These are phyloP conservation scores for Emmonsiellopsis sp. DNA, from an alignment of 2,329 filamentous ascomycete species.

Conservation along the genomic window DNA sequence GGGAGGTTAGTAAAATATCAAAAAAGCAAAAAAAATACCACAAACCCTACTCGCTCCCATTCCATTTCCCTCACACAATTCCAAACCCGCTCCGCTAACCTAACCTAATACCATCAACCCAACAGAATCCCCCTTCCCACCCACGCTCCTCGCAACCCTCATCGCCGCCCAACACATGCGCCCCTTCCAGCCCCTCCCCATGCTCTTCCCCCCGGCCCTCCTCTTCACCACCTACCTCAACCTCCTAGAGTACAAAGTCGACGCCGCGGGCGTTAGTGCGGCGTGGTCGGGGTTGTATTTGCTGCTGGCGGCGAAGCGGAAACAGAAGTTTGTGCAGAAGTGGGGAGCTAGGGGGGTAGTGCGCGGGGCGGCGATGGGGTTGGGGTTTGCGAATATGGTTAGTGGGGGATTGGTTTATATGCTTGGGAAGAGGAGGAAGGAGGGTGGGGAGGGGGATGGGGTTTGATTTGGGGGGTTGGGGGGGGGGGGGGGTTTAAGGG, in stretches of 20 bases:
- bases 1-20: slow-evolving; percentile 33
- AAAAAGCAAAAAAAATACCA: no score
- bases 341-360: slow-evolving; percentile 37
- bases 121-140: slow-evolving; percentile 55
- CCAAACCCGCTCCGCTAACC: neutral
- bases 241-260: slow-evolving; percentile 52
- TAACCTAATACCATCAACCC: slow-evolving; percentile 5
- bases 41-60: neutral
- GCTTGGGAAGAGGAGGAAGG: slow-evolving; percentile 34
- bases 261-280: slow-evolving; percentile 54
- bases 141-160: slow-evolving; percentile 56
- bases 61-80: neutral
- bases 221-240: slow-evolving; percentile 60
- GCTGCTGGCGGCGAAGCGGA: slow-evolving; percentile 52
- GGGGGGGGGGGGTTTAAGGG: neutral
- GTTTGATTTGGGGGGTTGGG: neutral
- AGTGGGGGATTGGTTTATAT: slow-evolving; percentile 39
- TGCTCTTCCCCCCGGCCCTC: slow-evolving; percentile 58
- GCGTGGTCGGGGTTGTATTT: slow-evolving; percentile 59
- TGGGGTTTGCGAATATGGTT: slow-evolving; percentile 38
- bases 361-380: slow-evolving; percentile 37
- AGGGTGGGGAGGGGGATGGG: slow-evolving; percentile 29
- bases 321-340: slow-evolving; percentile 37
- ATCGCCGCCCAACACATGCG: slow-evolving; percentile 57
- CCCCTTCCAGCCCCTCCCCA: slow-evolving; percentile 57